A percentile compares a stretch with the other conserved stretches of the same genome.
phyloP scores from a whole-genome alignment of 176 grass and related monocot genomes.

The Lolium rigidum region DNA sequence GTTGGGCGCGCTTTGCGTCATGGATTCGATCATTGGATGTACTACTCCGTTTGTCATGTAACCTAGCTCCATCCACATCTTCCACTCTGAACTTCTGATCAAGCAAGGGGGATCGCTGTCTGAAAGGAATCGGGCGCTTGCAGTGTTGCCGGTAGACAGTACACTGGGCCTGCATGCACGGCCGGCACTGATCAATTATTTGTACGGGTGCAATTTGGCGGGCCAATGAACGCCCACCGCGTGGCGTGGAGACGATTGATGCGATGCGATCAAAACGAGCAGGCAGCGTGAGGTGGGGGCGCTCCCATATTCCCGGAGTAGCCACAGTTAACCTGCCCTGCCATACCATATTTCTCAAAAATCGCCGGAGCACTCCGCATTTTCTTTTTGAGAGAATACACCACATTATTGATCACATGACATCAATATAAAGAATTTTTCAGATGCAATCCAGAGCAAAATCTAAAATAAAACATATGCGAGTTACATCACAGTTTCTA shows the following conservation, averaged over 20 bases:
- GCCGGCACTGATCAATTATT: slow-evolving; percentile 25
- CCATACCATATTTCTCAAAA: background rate
- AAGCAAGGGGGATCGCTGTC: background rate
- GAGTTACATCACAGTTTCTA: too few relatives aligned
- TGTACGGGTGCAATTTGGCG: slow-evolving; percentile 33
- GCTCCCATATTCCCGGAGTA: slow-evolving; percentile 47
- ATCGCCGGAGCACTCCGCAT: background rate
- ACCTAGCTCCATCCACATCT: background rate
- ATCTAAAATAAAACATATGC: too few relatives aligned
- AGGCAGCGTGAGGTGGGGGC: background rate
- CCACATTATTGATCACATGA: too few relatives aligned
- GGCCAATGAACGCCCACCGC: background rate
- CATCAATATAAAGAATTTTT: too few relatives aligned
- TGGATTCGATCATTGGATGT: background rate
- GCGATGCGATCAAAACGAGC: background rate
- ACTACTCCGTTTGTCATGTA: background rate
- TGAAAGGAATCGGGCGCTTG: slow-evolving; percentile 31
- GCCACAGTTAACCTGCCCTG: background rate
- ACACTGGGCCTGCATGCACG: background rate
- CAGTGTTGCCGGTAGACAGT: background rate
- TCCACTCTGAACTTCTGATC: too few relatives aligned
- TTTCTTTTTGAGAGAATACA: too few relatives aligned
- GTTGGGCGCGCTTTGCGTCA: background rate
- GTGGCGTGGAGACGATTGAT: background rate
- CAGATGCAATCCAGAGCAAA: too few relatives aligned